Percentiles rank a stretch among this genome's conserved stretches.
These are phyloP conservation scores for Solanum habrochaites DNA, from an alignment of 257 asterid genomes.

Conservation along the genomic window DNA sequence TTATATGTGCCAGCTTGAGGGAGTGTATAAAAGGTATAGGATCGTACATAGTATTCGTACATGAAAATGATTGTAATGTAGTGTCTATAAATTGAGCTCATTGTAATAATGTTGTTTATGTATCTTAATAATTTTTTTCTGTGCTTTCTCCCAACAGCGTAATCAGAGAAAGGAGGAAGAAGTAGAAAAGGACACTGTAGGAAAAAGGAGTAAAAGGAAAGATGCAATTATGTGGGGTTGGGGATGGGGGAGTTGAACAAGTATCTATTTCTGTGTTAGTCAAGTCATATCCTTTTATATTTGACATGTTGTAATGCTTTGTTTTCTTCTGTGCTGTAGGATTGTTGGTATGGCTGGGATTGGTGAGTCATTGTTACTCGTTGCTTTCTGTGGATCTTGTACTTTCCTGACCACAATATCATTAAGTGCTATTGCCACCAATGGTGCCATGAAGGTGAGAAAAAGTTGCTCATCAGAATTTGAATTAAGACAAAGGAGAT, in stretches of 20 bases:
- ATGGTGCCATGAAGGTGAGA: constrained; percentile 98
- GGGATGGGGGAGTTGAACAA: not conserved
- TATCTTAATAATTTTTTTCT: not conserved
- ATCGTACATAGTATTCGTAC: not conserved
- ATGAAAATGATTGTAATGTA: not conserved
- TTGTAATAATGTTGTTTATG: not conserved
- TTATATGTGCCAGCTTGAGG: not conserved
- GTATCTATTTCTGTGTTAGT: not conserved
- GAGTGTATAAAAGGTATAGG: not conserved
- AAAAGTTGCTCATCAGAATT: not conserved
- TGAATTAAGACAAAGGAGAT: not conserved
- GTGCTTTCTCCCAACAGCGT: not conserved
- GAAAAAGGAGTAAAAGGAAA: not conserved
- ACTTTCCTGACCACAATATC: constrained; percentile 94
- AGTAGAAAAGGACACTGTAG: not conserved
- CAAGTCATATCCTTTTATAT: not conserved
- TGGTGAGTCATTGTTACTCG: constrained; percentile 82
- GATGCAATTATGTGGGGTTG: not conserved
- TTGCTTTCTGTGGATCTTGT: constrained; percentile 91
- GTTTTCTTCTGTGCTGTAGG: constrained; percentile 38
- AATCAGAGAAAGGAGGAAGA: not conserved
- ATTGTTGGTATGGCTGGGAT: constrained; percentile 99
- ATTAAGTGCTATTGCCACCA: constrained; percentile 96
- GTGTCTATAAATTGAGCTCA: not conserved
- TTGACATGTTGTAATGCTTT: not conserved